Percentiles rank a stretch among this genome's conserved stretches.
Conservation (phyloP, 495 filamentous ascomycete species). For the Daldinia concentrica region DNA sequence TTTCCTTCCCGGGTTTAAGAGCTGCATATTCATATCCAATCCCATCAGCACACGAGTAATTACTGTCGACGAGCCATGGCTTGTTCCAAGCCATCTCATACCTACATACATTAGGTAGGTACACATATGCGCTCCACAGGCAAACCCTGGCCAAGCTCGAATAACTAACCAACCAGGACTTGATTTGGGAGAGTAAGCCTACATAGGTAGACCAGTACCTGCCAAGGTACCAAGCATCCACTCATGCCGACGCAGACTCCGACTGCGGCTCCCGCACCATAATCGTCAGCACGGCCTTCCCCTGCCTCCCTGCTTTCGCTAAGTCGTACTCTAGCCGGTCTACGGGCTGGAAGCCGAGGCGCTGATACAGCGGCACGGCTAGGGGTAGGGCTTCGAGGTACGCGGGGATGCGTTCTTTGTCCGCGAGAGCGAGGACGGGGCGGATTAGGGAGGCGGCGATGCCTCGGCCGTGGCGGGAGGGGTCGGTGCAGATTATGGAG, state of each 20-base stretch:
- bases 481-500: slow-evolving; percentile 55
- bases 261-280: slow-evolving; percentile 35
- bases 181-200: background rate
- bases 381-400: slow-evolving; percentile 57
- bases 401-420: slow-evolving; percentile 48
- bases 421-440: slow-evolving; percentile 49
- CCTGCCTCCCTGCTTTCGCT: slow-evolving; percentile 13
- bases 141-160: background rate
- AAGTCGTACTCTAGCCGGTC: slow-evolving; percentile 41
- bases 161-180: background rate
- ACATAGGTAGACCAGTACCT: background rate
- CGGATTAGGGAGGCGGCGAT: slow-evolving; percentile 51
- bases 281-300: slow-evolving; percentile 24
- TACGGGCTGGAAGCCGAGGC: slow-evolving; percentile 50
- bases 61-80: background rate
- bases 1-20: background rate
- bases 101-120: background rate
- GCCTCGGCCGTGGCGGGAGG: slow-evolving; percentile 54
- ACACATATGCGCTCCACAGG: background rate
- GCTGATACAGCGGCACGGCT: slow-evolving; percentile 54
- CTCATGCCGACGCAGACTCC: background rate
- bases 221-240: background rate
- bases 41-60: slow-evolving; percentile 1
- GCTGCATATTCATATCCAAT: background rate
- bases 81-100: background rate